Conservation (phyloP, 2,329 filamentous ascomycete species). For the Monilinia laxa region DNA sequence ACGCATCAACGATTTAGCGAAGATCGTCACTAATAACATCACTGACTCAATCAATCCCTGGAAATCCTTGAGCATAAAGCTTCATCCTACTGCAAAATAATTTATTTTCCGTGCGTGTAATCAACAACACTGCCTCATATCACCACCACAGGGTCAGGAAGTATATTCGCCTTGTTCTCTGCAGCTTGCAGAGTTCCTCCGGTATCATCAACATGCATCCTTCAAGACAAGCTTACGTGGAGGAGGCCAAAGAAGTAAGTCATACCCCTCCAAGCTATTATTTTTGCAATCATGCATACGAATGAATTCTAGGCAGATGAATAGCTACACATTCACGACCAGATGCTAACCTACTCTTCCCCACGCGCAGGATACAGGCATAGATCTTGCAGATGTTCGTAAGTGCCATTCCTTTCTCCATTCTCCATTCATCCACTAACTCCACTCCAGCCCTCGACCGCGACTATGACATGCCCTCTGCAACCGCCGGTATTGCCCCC, state of each 20-base stretch:
- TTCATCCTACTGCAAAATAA: slow-evolving; percentile 11
- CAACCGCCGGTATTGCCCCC: slow-evolving; percentile 38
- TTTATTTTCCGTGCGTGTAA: neutral
- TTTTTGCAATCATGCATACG: neutral
- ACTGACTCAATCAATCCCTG: neutral
- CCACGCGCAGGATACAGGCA: slow-evolving; percentile 44
- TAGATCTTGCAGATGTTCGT: slow-evolving; percentile 64
- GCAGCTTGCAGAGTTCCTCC: neutral
- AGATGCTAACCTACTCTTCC: slow-evolving; percentile 23
- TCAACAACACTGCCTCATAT: slow-evolving; percentile 3
- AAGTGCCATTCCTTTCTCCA: slow-evolving; percentile 44
- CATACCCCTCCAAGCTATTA: slow-evolving; percentile 15
- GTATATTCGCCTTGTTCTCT: neutral
- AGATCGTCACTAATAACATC: slow-evolving; percentile 17
- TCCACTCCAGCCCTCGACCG: slow-evolving; percentile 63
- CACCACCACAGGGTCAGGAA: neutral
- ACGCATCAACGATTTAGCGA: slow-evolving; percentile 11
- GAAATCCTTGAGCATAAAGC: slow-evolving; percentile 5
- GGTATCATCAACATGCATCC: slow-evolving; percentile 66
- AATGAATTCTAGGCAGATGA: slow-evolving; percentile 14
- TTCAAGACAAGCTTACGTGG: slow-evolving; percentile 87
- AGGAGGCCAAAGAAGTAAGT: slow-evolving; percentile 74
- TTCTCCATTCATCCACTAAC: neutral
- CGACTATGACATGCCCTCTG: slow-evolving; percentile 60
- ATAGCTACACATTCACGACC: neutral